Conservation (phyloP, 164 flowering plant species). For the Warburgia ugandensis region DNA sequence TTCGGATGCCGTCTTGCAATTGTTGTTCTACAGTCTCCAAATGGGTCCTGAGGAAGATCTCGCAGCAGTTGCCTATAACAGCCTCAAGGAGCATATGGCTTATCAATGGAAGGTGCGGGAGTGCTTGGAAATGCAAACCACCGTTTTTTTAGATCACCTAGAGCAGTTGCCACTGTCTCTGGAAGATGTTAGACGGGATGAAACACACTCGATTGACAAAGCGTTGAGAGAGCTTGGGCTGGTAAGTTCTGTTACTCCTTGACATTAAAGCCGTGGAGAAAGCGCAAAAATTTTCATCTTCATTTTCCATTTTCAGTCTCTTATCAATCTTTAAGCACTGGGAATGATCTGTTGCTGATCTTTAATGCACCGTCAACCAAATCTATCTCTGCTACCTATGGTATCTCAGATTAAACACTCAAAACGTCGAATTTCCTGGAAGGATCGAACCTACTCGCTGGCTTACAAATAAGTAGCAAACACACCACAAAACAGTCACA, state of each 20-base stretch:
- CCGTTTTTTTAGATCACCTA: conserved; percentile 26
- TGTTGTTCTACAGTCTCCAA: conserved; percentile 52
- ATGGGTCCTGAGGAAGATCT: conserved; percentile 22
- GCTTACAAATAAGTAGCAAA: no score
- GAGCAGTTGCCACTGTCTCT: conserved; percentile 36
- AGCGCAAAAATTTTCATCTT: no score
- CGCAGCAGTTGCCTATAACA: conserved; percentile 17
- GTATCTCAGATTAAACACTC: no score
- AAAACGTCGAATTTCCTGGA: no score
- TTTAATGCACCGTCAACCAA: no score
- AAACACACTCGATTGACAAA: conserved; percentile 7
- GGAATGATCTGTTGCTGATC: no score
- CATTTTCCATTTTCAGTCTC: no score
- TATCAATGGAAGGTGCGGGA: conserved; percentile 32
- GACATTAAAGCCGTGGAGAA: no score
- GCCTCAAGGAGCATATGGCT: conserved; percentile 40
- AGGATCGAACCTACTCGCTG: no score
- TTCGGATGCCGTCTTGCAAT: conserved; percentile 67
- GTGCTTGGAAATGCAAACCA: conserved; percentile 28
- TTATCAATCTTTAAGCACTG: no score
- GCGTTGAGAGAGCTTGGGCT: conserved; percentile 52
- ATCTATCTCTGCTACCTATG: no score
- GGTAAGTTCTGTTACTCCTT: conserved; percentile 29
- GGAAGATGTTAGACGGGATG: conserved; percentile 12
- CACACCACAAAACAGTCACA: no score